phyloP scores from a whole-genome alignment of 306 rosid species.

The Alnus rubra region DNA sequence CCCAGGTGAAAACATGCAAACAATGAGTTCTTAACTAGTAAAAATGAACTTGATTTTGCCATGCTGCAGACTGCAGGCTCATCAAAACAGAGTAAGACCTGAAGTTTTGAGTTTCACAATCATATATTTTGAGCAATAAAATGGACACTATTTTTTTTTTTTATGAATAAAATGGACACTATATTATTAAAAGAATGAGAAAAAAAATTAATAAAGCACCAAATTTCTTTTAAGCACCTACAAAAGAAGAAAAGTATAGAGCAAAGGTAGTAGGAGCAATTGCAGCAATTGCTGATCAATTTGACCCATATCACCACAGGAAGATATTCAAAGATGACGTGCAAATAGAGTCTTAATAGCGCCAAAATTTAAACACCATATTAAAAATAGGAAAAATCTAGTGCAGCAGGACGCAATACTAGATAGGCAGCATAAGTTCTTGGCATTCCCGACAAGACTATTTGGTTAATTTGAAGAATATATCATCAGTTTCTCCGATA shows the following conservation, averaged over 20 bases:
- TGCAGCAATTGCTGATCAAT: background rate
- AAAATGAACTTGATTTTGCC: background rate
- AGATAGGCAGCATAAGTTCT: background rate
- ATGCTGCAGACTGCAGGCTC: background rate
- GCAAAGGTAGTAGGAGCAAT: background rate
- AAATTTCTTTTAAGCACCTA: background rate
- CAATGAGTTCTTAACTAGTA: background rate
- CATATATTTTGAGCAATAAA: background rate
- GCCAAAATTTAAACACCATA: background rate
- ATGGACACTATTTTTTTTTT: background rate
- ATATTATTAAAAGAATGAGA: background rate
- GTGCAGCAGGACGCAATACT: background rate
- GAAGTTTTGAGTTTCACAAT: background rate
- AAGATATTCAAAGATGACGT: background rate
- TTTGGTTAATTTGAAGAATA: background rate
- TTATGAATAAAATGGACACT: no score
- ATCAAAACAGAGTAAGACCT: background rate
- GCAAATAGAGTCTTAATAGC: background rate
- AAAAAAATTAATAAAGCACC: background rate
- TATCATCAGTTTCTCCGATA: background rate
- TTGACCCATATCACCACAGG: background rate
- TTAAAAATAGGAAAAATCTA: background rate
- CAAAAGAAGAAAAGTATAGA: background rate
- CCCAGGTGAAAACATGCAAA: background rate
- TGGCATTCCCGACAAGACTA: background rate